These are phyloP conservation scores for Neocallimastix lanati DNA, from an alignment of 192 early-diverging fungal species.

Conservation along the genomic window DNA sequence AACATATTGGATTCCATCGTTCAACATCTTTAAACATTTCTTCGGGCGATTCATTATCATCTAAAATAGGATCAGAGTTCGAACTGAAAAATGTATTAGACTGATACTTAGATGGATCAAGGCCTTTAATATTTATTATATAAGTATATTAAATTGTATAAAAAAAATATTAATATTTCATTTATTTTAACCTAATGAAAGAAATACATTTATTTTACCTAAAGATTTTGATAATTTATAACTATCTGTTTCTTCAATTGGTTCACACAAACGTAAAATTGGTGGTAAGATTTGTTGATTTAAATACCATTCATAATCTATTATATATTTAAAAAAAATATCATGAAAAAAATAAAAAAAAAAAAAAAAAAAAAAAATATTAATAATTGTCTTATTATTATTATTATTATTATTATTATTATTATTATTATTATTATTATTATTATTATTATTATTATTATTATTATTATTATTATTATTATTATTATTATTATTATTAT, in stretches of 20 bases:
- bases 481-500: no score
- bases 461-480: no score
- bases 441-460: no score
- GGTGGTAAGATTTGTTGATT: constrained; percentile 82
- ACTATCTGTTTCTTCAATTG: constrained; percentile 70
- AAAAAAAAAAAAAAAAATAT: no score
- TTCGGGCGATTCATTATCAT: constrained; percentile 48
- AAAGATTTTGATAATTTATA: constrained; percentile 61
- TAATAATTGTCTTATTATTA: no score
- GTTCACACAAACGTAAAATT: constrained; percentile 56
- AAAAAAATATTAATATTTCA: neutral
- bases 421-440: no score
- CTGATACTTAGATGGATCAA: constrained; percentile 2
- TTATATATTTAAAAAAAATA: neutral
- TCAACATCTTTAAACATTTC: constrained; percentile 65
- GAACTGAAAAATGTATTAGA: neutral
- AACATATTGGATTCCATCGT: constrained; percentile 37
- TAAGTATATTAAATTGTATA: neutral
- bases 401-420: no score
- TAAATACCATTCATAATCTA: constrained; percentile 80
- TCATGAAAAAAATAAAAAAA: neutral
- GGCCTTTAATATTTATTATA: constrained; percentile 4
- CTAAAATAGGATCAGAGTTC: constrained; percentile 9
- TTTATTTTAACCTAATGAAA: no score
- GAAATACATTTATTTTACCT: constrained; percentile 15